A percentile compares a stretch with the other conserved stretches of the same genome.
Evolutionary conservation across 495 filamentous ascomycete species (phyloP).

Genomic region (Platismatia glauca): DNA sequence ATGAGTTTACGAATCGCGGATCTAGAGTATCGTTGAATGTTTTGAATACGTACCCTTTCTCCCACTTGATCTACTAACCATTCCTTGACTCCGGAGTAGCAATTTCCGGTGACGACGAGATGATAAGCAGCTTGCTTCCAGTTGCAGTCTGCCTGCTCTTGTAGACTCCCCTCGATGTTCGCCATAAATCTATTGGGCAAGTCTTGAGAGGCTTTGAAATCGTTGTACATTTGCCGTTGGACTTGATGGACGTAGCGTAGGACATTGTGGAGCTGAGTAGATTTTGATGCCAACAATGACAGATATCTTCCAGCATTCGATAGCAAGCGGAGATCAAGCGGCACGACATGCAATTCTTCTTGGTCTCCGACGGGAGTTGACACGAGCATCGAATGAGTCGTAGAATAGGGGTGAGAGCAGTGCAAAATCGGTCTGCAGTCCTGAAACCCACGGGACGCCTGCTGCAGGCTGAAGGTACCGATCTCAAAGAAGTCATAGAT

Average conservation of each 20-base stretch:
- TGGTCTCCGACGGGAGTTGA: conserved; percentile 26
- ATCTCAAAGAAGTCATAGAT: conserved; percentile 89
- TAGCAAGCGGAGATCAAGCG: conserved; percentile 76
- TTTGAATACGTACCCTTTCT: conserved; percentile 60
- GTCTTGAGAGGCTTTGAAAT: conserved; percentile 77
- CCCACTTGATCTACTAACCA: conserved; percentile 83
- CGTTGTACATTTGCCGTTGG: conserved; percentile 60
- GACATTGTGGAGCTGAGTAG: conserved; percentile 76
- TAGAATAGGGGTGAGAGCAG: conserved; percentile 61
- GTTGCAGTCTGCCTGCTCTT: conserved; percentile 49
- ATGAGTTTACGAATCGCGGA: conserved; percentile 19
- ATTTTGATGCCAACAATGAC: conserved; percentile 75
- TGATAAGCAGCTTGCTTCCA: conserved; percentile 77
- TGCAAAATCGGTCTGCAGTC: conserved; percentile 29
- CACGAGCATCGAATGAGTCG: conserved; percentile 68
- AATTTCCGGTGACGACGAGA: conserved; percentile 75
- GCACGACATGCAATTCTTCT: conserved; percentile 50
- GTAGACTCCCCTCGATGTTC: conserved; percentile 58
- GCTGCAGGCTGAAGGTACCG: conserved; percentile 49
- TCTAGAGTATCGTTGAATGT: background rate
- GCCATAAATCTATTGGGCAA: conserved; percentile 66
- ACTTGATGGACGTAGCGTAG: conserved; percentile 73
- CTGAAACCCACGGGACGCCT: conserved; percentile 19
- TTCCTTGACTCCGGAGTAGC: conserved; percentile 65
- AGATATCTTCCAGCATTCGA: conserved; percentile 69